Evolutionary conservation across 768 basidiomycete genomes (phyloP).

Genomic region (Tricholoma sp.): DNA sequence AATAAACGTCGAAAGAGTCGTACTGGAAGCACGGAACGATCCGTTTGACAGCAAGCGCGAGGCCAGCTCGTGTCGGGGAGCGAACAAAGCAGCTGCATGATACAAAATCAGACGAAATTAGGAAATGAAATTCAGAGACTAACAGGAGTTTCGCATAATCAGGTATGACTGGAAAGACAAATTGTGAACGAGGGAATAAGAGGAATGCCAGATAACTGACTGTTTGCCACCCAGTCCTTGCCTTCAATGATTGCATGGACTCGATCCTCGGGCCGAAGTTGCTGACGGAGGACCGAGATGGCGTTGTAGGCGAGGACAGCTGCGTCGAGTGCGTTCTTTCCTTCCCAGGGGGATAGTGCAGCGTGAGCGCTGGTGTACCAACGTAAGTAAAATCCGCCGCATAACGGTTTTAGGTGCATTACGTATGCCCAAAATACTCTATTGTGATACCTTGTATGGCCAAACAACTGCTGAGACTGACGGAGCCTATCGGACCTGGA

Average conservation of each 20-base stretch:
- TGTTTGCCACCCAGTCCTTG: slow-evolving; percentile 68
- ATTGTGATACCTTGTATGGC: slow-evolving; percentile 58
- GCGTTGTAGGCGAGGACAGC: slow-evolving; percentile 80
- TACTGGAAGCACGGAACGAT: slow-evolving; percentile 53
- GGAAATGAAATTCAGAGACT: slow-evolving; percentile 14
- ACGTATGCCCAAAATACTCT: slow-evolving; percentile 76
- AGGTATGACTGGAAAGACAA: slow-evolving; percentile 59
- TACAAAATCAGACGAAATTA: background rate
- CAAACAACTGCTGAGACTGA: slow-evolving; percentile 59
- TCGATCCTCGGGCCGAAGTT: slow-evolving; percentile 69
- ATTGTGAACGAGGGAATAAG: background rate
- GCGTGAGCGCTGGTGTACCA: slow-evolving; percentile 58
- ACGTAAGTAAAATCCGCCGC: background rate
- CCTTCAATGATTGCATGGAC: slow-evolving; percentile 79
- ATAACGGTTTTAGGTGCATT: slow-evolving; percentile 8
- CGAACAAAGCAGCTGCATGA: slow-evolving; percentile 65
- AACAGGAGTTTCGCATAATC: slow-evolving; percentile 72
- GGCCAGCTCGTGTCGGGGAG: slow-evolving; percentile 62
- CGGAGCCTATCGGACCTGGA: slow-evolving; percentile 65
- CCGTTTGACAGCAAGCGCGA: slow-evolving; percentile 49
- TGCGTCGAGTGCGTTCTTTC: slow-evolving; percentile 78
- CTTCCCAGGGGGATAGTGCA: slow-evolving; percentile 80
- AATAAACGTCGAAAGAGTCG: background rate
- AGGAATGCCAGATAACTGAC: slow-evolving; percentile 30
- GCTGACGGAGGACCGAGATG: slow-evolving; percentile 77